Evolutionary conservation across 176 grass and related monocot genomes (phyloP).

Genomic region (Zizania latifolia): DNA sequence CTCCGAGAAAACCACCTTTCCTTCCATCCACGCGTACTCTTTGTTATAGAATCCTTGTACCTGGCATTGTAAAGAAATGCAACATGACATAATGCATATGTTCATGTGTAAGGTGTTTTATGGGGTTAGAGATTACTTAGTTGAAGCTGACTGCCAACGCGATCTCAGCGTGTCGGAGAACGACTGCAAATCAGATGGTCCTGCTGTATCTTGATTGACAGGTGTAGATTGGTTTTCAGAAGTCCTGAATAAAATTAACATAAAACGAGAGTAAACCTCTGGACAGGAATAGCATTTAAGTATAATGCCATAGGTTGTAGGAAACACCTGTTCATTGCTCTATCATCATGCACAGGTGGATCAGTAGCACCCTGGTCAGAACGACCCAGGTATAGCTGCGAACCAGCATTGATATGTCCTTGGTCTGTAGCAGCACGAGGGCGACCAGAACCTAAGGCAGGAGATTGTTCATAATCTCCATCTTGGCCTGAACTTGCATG

Average conservation of each 20-base stretch:
- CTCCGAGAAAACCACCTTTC: slow-evolving; percentile 65
- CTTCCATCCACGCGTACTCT: slow-evolving; percentile 68
- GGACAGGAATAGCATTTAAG: not conserved
- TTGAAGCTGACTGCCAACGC: slow-evolving; percentile 61
- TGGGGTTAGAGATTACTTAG: slow-evolving; percentile 44
- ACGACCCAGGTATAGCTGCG: slow-evolving; percentile 21
- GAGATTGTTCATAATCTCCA: slow-evolving; percentile 23
- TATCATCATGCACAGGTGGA: slow-evolving; percentile 6
- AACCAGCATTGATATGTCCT: slow-evolving; percentile 5
- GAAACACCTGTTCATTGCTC: slow-evolving; percentile 46
- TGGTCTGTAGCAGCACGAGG: slow-evolving; percentile 34
- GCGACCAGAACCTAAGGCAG: slow-evolving; percentile 27
- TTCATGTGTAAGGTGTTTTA: not conserved
- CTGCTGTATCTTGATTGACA: slow-evolving; percentile 46
- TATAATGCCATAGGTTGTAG: not conserved
- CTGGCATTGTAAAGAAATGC: slow-evolving; percentile 35
- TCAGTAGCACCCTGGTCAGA: slow-evolving; percentile 5
- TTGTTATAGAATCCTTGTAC: slow-evolving; percentile 76
- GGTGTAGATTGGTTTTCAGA: slow-evolving; percentile 37
- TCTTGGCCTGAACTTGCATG: slow-evolving; percentile 25
- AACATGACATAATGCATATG: not conserved
- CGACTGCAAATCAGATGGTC: slow-evolving; percentile 57
- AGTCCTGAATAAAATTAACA: slow-evolving; percentile 24
- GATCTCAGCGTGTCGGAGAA: slow-evolving; percentile 62
- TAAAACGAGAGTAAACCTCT: not conserved